These are phyloP conservation scores for Eucalyptus cloeziana DNA, from an alignment of 345 rosid species.

Conservation along the genomic window DNA sequence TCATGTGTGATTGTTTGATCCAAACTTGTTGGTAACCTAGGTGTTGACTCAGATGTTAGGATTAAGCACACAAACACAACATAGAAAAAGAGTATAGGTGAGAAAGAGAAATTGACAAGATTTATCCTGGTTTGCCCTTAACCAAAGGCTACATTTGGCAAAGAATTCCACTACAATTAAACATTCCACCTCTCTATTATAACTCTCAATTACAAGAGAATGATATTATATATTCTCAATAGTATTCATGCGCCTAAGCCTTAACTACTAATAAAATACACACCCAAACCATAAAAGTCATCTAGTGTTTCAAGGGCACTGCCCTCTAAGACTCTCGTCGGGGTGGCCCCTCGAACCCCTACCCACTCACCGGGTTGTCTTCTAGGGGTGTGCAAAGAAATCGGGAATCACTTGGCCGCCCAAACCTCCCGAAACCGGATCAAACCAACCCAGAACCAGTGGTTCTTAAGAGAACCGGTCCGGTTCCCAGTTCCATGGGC, in stretches of 20 bases:
- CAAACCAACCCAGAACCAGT: accelerated
- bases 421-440: background rate
- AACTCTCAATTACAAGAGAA: background rate
- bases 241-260: background rate
- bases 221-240: too few species aligned
- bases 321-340: too few species aligned
- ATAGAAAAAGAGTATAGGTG: background rate
- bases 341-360: too few species aligned
- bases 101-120: background rate
- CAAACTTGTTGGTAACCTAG: background rate
- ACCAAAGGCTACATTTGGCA: background rate
- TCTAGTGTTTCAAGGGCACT: too few species aligned
- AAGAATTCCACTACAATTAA: background rate
- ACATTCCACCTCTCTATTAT: background rate
- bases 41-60: background rate
- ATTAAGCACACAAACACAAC: background rate
- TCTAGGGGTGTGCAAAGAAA: background rate
- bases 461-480: background rate
- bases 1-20: background rate
- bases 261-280: background rate
- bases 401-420: accelerated
- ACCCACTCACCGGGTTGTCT: background rate
- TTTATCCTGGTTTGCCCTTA: background rate
- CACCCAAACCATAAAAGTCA: background rate
- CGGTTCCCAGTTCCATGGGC: background rate